Percentiles rank a stretch among this genome's conserved stretches.
These are phyloP conservation scores for Lactifluus echinatus DNA, from an alignment of 768 basidiomycete species.

Conservation along the genomic window DNA sequence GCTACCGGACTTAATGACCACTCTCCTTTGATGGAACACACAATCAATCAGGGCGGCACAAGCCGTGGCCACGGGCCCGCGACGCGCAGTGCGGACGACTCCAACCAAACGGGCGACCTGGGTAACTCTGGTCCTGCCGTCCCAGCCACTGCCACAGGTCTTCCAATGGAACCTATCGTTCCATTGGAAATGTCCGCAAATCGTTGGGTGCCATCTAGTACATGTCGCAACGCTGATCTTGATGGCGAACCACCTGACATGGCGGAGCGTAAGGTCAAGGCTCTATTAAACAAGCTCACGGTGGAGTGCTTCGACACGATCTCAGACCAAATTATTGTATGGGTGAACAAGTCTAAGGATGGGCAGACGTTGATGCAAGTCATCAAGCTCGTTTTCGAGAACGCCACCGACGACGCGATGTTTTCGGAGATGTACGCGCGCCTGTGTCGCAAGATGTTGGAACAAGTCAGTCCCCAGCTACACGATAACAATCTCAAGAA, in stretches of 20 bases:
- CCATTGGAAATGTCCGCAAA: slow-evolving; percentile 73
- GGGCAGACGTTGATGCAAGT: slow-evolving; percentile 93
- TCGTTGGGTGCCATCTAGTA: slow-evolving; percentile 60
- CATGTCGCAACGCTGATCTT: slow-evolving; percentile 34
- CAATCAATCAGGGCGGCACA: slow-evolving; percentile 41
- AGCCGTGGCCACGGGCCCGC: slow-evolving; percentile 60
- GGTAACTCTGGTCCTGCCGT: slow-evolving; percentile 24
- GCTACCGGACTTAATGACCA: slow-evolving; percentile 29
- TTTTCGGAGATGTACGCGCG: slow-evolving; percentile 98
- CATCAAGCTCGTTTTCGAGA: slow-evolving; percentile 93
- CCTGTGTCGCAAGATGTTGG: slow-evolving; percentile 93
- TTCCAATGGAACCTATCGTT: slow-evolving; percentile 54
- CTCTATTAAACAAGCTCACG: slow-evolving; percentile 88
- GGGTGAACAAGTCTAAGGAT: slow-evolving; percentile 92
- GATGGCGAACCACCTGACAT: slow-evolving; percentile 71
- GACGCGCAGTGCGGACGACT: slow-evolving; percentile 71
- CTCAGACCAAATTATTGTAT: slow-evolving; percentile 87
- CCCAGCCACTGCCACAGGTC: slow-evolving; percentile 26
- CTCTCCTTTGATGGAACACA: slow-evolving; percentile 27
- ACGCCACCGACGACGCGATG: slow-evolving; percentile 90
- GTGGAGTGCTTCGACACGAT: slow-evolving; percentile 96
- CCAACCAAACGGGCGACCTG: slow-evolving; percentile 40
- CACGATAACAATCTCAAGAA: slow-evolving; percentile 82
- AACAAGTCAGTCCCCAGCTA: slow-evolving; percentile 78
- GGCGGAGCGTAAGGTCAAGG: slow-evolving; percentile 89